phyloP scores from a whole-genome alignment of 441 rosid species.

The Corymbia calophylla region DNA sequence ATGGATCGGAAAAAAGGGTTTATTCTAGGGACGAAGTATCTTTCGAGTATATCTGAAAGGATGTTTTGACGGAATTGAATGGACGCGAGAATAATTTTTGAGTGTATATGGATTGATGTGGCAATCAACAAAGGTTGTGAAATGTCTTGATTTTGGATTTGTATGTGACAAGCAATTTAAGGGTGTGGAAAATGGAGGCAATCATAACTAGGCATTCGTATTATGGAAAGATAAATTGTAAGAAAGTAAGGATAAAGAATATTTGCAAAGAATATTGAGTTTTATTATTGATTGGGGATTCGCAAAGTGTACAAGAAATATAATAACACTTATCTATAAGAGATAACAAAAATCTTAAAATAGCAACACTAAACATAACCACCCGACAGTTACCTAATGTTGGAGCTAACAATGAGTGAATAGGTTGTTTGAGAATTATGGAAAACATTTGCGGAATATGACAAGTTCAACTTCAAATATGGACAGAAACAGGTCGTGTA shows the following conservation, averaged over 20 bases:
- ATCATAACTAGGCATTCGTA: rapidly evolving
- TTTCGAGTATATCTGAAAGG: not conserved
- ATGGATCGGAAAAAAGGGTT: not conserved
- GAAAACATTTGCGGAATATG: too few species aligned
- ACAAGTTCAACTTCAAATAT: too few species aligned
- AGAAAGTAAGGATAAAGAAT: too few species aligned
- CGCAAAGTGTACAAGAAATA: not conserved
- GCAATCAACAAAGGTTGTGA: not conserved
- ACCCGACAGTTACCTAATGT: not conserved
- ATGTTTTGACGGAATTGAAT: not conserved
- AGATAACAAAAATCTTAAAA: too few species aligned
- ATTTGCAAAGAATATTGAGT: not conserved
- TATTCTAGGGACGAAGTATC: not conserved
- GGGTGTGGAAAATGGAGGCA: rapidly evolving
- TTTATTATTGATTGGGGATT: not conserved
- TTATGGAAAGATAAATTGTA: too few species aligned
- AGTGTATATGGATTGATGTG: not conserved
- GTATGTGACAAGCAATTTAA: not conserved
- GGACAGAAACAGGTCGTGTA: too few species aligned
- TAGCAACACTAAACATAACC: not conserved
- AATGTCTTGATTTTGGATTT: not conserved
- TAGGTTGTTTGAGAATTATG: too few species aligned
- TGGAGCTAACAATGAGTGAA: too few species aligned
- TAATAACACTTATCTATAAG: not conserved
- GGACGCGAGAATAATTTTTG: rapidly evolving